Base-by-base conservation (phyloP, 2,329 filamentous ascomycete species). In the Trichoderma sp. region DNA sequence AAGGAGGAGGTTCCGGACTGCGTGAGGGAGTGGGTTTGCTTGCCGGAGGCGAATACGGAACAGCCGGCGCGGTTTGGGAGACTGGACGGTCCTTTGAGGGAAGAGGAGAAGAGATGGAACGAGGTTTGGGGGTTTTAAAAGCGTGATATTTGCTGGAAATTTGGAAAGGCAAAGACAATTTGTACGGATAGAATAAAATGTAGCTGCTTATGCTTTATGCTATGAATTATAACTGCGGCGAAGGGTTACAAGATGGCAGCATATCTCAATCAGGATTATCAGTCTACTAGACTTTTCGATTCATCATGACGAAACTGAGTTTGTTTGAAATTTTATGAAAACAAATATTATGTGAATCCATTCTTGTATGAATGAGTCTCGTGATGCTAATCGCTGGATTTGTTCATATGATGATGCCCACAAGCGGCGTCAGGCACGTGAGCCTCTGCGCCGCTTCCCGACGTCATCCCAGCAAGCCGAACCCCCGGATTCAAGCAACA, bases 1-100 rank as follows among this genome's bases (percentile, higher is more conserved):
- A 90, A 89, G 71, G 94, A 97, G 75, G 96, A 99, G 79, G 92
- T 98, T 11, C 96, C 96, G 0, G 89, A 91, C 61, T 91, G 90
- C 73, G 87, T 97, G 29, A 83, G 93, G 58, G 89, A 96, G 77
- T 98, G 92, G 91, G 84, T 98, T 62, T 94, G 92, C 77, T 82
- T 97, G 35, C 94, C 95, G 1, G 91, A 94, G 79, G 85, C 90
- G 4, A 91, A 90, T 65, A 88, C 88, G 1, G 86, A 87, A 1
- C 74, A 76, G 40, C 80, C 85, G 19, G 89, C 91, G 11, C 84
- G 91, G 66, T 89, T 90, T 75, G 92, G 92, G 1, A 82, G 83
- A 43, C 81, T 93, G 27, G 81, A 86, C 59, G 88, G 88, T 1
- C 88, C 90, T 5, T 76, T 93, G 73, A 83, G 87, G 66, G 81